A percentile compares a stretch with the other conserved stretches of the same genome.
Conservation (phyloP, 768 basidiomycete species). For the Tremella fuciformis region DNA sequence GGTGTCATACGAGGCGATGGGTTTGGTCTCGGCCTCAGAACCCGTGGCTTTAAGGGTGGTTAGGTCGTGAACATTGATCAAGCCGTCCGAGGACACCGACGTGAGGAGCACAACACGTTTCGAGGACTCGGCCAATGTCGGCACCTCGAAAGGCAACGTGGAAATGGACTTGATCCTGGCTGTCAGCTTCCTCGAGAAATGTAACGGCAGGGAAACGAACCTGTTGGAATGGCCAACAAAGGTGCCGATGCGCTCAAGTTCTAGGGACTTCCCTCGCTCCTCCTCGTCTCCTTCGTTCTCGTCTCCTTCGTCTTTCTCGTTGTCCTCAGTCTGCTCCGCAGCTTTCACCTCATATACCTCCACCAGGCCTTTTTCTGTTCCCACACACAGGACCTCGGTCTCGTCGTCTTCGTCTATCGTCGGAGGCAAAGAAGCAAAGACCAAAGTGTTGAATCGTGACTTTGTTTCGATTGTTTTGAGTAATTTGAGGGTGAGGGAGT, state of each 20-base stretch:
- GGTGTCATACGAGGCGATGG: constrained; percentile 71
- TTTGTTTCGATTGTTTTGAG: constrained; percentile 71
- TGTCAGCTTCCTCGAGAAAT: constrained; percentile 5
- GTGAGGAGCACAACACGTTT: constrained; percentile 58
- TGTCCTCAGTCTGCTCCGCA: constrained; percentile 48
- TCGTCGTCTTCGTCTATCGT: constrained; percentile 55
- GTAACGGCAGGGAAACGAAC: constrained; percentile 55
- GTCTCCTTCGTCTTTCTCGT: constrained; percentile 31
- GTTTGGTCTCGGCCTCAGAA: constrained; percentile 52
- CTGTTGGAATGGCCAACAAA: constrained; percentile 84
- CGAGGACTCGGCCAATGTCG: constrained; percentile 18
- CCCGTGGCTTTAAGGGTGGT: constrained; percentile 16
- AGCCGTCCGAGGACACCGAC: constrained; percentile 87
- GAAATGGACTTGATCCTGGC: constrained; percentile 48
- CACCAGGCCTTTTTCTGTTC: constrained; percentile 84
- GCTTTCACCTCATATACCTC: constrained; percentile 63
- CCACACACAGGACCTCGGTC: constrained; percentile 64
- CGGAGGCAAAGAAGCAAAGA: constrained; percentile 64
- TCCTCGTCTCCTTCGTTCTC: constrained; percentile 30
- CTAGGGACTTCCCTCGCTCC: constrained; percentile 23
- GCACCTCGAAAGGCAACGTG: constrained; percentile 19
- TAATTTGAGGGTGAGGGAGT: constrained; percentile 74
- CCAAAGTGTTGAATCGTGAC: constrained; percentile 78
- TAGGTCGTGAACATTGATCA: constrained; percentile 54
- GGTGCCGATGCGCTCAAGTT: constrained; percentile 53